Evolutionary conservation across 78 protist genomes (phyloP), one percentile per base, ranked within the genome.

Genomic region (Pelomyxa schiedti): DNA sequence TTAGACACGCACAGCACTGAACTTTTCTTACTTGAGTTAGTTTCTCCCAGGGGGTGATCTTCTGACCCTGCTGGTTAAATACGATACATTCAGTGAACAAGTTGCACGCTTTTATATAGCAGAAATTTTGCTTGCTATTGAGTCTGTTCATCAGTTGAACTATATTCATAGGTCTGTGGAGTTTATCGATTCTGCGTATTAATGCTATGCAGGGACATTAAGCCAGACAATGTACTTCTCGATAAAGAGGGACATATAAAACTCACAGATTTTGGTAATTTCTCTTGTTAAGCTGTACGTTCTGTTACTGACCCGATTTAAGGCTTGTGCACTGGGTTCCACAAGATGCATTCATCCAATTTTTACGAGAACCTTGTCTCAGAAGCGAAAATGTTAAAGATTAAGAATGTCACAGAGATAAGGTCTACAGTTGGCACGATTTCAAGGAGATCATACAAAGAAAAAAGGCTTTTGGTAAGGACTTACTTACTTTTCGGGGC

Each of bases 21-120:
- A 7, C 26, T 8, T 42, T 70, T 47, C 28, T 8, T 43, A 73
- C 9, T n/a, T 47, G 58, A 47, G 58, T 16, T 47, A 85, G 67
- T 85, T 76, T 67, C 22, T 42, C 37, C 83, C 86, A 0, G 95
- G 95, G 1, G 94, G 94, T 7, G 96, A 92, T 68, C 68, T 92
- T 63, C 16, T 84, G 2, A 69, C 83, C 8, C 8, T 83, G 40
- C 29, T 85, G 26, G 80, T 73, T 30, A 52, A 39, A 40, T 36
- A 72, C 7, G 89, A 81, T 3, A 72, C 68, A 29, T 72, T 85
- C 0, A 30, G 58, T 22, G 96, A 91, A 30, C 76, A 40, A 24
- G 53, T 40, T 26, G 86, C 95, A 5, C 42, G 90, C 37, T 91
- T 76, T 52, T 95, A 95, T 69, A 47, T 85, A 47, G 92, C 92